phyloP scores from a whole-genome alignment of 306 rosid genomes.

The Pterocarpus macrocarpus region DNA sequence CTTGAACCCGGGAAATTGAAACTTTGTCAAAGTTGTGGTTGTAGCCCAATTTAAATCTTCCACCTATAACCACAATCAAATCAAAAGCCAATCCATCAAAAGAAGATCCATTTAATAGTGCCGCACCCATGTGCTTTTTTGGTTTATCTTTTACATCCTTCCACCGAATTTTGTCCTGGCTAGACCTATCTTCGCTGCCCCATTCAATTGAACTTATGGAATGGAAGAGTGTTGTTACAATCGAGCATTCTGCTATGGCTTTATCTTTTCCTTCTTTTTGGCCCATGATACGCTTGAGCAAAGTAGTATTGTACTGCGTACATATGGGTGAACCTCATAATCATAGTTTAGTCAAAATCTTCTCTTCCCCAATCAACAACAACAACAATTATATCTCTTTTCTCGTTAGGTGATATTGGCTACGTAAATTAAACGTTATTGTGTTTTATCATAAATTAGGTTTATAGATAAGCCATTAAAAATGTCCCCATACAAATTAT shows the following conservation, averaged over 20 bases:
- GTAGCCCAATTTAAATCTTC: slow-evolving; percentile 42
- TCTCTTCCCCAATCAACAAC: no score
- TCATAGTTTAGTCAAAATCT: no score
- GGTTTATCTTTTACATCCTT: slow-evolving; percentile 27
- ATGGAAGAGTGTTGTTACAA: not conserved
- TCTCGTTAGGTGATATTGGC: no score
- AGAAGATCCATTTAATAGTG: slow-evolving; percentile 50
- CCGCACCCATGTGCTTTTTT: slow-evolving; percentile 53
- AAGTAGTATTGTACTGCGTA: no score
- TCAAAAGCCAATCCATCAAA: slow-evolving; percentile 48
- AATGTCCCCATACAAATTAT: no score
- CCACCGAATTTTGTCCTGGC: slow-evolving; percentile 33
- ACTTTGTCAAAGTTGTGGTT: slow-evolving; percentile 45
- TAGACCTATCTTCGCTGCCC: not conserved
- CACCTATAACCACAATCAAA: slow-evolving; percentile 31
- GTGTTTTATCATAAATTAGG: no score
- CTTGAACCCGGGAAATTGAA: slow-evolving; percentile 14
- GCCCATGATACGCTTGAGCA: not conserved
- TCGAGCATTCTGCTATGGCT: not conserved
- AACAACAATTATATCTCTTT: no score
- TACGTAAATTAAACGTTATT: not conserved
- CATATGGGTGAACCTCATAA: not conserved
- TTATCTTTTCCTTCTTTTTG: not conserved
- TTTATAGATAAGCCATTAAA: no score
- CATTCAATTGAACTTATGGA: not conserved